These are phyloP conservation scores for Trichoderma gracile DNA, from an alignment of 2,329 filamentous ascomycete genomes.

Conservation along the genomic window DNA sequence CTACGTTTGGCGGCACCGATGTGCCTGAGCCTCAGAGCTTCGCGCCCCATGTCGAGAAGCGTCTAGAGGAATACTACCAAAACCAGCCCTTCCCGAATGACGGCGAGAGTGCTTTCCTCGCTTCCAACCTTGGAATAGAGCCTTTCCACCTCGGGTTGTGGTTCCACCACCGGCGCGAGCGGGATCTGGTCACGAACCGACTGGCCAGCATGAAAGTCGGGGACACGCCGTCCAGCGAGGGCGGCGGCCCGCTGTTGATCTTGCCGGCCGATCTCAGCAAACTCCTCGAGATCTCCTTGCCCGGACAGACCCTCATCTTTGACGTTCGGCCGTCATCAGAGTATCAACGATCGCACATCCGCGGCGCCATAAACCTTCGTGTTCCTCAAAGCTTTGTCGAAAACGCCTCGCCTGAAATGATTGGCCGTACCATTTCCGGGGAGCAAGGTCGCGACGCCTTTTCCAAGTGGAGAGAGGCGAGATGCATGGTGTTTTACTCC, in stretches of 20 bases:
- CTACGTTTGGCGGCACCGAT: constrained; percentile 42
- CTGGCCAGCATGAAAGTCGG: constrained; percentile 48
- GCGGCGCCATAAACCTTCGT: constrained; percentile 54
- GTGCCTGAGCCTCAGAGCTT: constrained; percentile 49
- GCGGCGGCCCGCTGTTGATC: constrained; percentile 48
- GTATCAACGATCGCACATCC: constrained; percentile 54
- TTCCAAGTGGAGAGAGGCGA: constrained; percentile 48
- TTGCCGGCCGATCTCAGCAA: constrained; percentile 53
- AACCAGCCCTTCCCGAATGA: constrained; percentile 50
- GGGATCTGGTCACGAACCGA: constrained; percentile 48
- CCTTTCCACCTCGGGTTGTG: constrained; percentile 54
- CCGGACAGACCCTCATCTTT: constrained; percentile 49
- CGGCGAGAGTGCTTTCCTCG: constrained; percentile 53
- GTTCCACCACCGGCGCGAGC: constrained; percentile 56
- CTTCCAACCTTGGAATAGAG: constrained; percentile 56
- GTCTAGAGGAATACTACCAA: constrained; percentile 56
- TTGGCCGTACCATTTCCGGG: constrained; percentile 52
- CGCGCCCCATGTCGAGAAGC: constrained; percentile 50
- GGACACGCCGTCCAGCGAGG: constrained; percentile 37
- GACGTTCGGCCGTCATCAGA: constrained; percentile 51
- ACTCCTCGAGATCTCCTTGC: constrained; percentile 52
- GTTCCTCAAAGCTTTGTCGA: constrained; percentile 52
- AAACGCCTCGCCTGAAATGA: constrained; percentile 51
- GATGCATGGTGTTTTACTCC: constrained; percentile 56
- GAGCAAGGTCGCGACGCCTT: constrained; percentile 51